Conservation (phyloP, 345 rosid genomes). For the Euphorbia lathyris region DNA sequence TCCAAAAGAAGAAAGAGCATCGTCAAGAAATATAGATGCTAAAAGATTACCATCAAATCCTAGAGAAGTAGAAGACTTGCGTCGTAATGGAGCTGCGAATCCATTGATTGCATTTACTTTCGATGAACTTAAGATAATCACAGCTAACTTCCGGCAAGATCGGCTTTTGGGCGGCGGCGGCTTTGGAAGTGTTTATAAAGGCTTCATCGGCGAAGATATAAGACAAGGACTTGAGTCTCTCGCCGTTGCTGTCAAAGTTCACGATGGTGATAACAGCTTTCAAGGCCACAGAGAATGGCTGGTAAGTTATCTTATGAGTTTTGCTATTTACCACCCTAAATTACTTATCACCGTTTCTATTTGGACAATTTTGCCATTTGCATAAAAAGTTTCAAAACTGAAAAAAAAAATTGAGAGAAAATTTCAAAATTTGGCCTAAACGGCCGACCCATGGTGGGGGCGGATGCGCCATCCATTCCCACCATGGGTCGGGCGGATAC, state of each 20-base stretch:
- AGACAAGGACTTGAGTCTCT: conserved; percentile 61
- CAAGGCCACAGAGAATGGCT: conserved; percentile 99
- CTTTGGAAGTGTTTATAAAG: conserved; percentile 91
- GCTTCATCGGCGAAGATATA: conserved; percentile 58
- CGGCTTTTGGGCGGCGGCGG: conserved; percentile 96
- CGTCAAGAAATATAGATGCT: conserved; percentile 44
- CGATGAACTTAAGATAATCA: conserved; percentile 68
- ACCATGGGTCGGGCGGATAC: no score
- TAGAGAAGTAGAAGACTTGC: conserved; percentile 87
- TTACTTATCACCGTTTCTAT: no score
- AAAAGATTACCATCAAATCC: conserved; percentile 85
- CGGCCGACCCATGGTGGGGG: no score
- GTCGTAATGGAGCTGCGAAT: conserved; percentile 72
- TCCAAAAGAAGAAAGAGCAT: conserved; percentile 51
- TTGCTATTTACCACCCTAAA: no score
- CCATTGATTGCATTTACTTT: conserved; percentile 81
- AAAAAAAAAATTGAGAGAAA: no score
- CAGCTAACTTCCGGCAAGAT: conserved; percentile 85
- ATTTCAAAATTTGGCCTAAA: no score
- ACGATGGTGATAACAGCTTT: conserved; percentile 82
- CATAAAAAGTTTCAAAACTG: no score
- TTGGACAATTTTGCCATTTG: no score
- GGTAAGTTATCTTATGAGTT: no score
- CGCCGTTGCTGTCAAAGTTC: conserved; percentile 94
- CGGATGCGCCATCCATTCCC: no score